Evolutionary conservation across 345 rosid genomes (phyloP).

Genomic region (Euphorbia tirucalli): DNA sequence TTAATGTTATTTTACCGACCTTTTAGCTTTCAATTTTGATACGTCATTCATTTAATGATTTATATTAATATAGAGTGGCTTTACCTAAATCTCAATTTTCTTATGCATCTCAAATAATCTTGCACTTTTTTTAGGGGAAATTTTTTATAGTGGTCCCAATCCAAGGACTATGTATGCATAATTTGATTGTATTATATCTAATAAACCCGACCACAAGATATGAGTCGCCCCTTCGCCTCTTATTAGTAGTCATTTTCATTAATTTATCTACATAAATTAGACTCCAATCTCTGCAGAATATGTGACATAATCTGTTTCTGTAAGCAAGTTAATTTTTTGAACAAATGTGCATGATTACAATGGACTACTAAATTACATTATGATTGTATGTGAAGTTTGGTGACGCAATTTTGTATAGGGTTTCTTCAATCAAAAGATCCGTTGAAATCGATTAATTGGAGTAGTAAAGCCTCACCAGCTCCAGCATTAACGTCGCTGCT

Average conservation of each 20-base stretch:
- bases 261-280: no score
- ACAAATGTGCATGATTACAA: no score
- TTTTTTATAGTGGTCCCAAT: neutral
- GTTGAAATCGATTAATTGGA: slow-evolving; percentile 38
- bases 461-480: slow-evolving; percentile 32
- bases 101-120: slow-evolving; percentile 9
- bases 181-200: no score
- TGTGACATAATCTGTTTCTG: no score
- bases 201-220: no score
- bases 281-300: no score
- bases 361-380: no score
- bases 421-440: slow-evolving; percentile 70
- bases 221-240: no score
- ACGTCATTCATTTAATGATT: slow-evolving; percentile 29
- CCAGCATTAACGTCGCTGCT: slow-evolving; percentile 45
- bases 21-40: slow-evolving; percentile 23
- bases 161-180: neutral
- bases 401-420: slow-evolving; percentile 37
- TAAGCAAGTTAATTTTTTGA: no score
- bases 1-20: slow-evolving; percentile 20
- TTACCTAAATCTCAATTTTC: slow-evolving; percentile 37
- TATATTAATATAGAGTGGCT: slow-evolving; percentile 32
- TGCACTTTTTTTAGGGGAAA: neutral
- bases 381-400: no score
- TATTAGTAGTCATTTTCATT: no score